phyloP scores from a whole-genome alignment of 139 green algal species.

The Yamagishiella unicocca region DNA sequence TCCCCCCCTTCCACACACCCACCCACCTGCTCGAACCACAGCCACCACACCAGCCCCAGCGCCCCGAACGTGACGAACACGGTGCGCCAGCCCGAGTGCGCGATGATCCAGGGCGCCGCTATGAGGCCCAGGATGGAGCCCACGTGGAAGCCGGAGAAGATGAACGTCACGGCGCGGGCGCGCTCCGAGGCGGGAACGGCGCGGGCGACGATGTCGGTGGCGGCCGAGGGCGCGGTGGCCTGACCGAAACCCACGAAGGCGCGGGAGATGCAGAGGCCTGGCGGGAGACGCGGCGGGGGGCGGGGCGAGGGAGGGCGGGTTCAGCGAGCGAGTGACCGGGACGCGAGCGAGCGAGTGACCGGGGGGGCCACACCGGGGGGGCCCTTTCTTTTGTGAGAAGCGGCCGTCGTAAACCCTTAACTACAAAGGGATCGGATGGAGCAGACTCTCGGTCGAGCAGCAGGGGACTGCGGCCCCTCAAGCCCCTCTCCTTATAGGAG shows the following conservation, averaged over 20 bases:
- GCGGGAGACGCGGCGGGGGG: background rate
- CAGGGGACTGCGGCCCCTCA: no score
- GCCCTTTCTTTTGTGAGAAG: no score
- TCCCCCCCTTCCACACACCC: background rate
- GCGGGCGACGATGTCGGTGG: slow-evolving; percentile 92
- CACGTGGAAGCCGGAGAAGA: slow-evolving; percentile 96
- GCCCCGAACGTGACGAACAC: slow-evolving; percentile 93
- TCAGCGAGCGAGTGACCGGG: no score
- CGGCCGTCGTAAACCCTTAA: background rate
- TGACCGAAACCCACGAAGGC: slow-evolving; percentile 94
- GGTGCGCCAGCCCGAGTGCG: slow-evolving; percentile 84
- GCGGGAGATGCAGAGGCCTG: slow-evolving; percentile 82
- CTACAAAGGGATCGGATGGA: no score
- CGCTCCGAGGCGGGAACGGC: slow-evolving; percentile 79
- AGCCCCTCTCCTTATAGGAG: no score
- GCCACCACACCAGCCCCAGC: slow-evolving; percentile 86
- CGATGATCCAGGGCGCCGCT: slow-evolving; percentile 82
- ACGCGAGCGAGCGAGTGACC: no score
- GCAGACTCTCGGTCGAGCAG: no score
- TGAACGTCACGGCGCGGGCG: slow-evolving; percentile 84
- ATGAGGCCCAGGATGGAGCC: slow-evolving; percentile 90
- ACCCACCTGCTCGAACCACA: slow-evolving; percentile 78
- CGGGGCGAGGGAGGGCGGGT: no score
- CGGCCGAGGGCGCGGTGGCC: slow-evolving; percentile 88
- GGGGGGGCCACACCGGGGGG: no score